Base-by-base conservation (phyloP, 768 basidiomycete species). In the Collybia mongolica region DNA sequence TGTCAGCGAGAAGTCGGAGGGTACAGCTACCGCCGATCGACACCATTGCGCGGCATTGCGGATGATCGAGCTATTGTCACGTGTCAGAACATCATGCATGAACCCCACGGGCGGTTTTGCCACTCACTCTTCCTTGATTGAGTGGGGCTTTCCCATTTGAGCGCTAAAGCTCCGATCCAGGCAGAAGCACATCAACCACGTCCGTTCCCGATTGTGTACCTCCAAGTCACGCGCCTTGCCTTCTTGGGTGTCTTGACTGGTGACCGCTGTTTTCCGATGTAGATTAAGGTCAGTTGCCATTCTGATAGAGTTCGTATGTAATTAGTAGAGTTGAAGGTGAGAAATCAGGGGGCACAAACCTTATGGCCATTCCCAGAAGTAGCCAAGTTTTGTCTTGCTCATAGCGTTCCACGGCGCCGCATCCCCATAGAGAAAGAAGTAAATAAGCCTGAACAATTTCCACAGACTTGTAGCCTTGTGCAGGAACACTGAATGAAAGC, bases 311-410 rank as follows among this genome's bases (percentile, higher is more conserved):
- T 32, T 26, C 9, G 4, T 8, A 6, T 17, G 8, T 20, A 24
- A n/a, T 52, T 22, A 35, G 28, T 20, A 14, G 39, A 46, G 14
- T 23, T 38, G 42, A 20, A n/a, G 14, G 37, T 28, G 37, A 43
- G 36, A 49, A 39, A 19, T 11, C 9, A 38, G 28, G 3, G 19
- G 48, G 22, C 9, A 72, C 82, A 44, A 52, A 85, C 86, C 89
- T 77, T 55, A 88, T 89, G 5, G 79, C 87, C 87, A 94, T 91
- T 28, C 93, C 93, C 20, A 98, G 70, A 14, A 90, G 71, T 56
- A 93, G 64, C 92, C 93, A 98, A 0, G 95, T 98, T 59, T 88
- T 84, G 68, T 99, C 96, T 59, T 96, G 93, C 64, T 99, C 96
- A 61, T 93, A 99, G 6, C 94, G 82, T 66, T 98, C 94, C 18